These are phyloP conservation scores for Ascochyta koolunga DNA, from an alignment of 2,329 filamentous ascomycete genomes.

Conservation along the genomic window DNA sequence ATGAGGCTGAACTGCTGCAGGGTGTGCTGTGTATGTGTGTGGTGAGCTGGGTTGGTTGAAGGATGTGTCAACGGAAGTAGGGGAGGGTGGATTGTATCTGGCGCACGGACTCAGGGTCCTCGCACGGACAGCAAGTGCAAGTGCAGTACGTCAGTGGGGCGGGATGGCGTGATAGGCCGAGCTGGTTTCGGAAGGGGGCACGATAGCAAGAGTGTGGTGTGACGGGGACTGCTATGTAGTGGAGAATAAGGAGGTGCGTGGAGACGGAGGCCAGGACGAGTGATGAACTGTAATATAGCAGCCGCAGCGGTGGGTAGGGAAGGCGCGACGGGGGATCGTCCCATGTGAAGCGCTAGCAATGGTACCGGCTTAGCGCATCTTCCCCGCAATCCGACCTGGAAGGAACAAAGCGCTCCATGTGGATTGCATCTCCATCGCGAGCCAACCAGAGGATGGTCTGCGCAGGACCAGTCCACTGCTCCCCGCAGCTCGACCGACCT, in stretches of 20 bases:
- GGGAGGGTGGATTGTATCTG: conserved; percentile 26
- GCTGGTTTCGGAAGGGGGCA: conserved; percentile 16
- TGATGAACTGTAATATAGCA: conserved; percentile 36
- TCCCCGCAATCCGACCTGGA: conserved; percentile 43
- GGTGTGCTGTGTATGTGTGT: neutral
- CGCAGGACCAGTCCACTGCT: conserved; percentile 13
- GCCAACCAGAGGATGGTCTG: conserved; percentile 7
- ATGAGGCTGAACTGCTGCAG: neutral
- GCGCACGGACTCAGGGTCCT: conserved; percentile 30
- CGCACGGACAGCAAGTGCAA: conserved; percentile 14
- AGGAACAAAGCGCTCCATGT: conserved; percentile 34
- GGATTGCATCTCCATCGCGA: conserved; percentile 11
- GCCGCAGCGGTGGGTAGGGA: conserved; percentile 17
- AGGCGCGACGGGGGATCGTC: conserved; percentile 13
- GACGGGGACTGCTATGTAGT: conserved; percentile 10
- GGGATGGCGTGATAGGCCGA: conserved; percentile 35
- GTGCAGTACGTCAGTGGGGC: conserved; percentile 34
- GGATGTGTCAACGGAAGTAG: conserved; percentile 17
- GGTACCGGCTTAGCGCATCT: conserved; percentile 27
- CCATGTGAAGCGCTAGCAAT: neutral
- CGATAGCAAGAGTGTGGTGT: conserved; percentile 24
- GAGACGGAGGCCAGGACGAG: conserved; percentile 13
- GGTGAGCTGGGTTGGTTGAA: neutral
- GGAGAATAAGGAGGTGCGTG: conserved; percentile 12
- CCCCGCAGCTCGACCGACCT: conserved; percentile 31